Base-by-base conservation (phyloP, 2,329 filamentous ascomycete species). In the Trichophyton verrucosum region DNA sequence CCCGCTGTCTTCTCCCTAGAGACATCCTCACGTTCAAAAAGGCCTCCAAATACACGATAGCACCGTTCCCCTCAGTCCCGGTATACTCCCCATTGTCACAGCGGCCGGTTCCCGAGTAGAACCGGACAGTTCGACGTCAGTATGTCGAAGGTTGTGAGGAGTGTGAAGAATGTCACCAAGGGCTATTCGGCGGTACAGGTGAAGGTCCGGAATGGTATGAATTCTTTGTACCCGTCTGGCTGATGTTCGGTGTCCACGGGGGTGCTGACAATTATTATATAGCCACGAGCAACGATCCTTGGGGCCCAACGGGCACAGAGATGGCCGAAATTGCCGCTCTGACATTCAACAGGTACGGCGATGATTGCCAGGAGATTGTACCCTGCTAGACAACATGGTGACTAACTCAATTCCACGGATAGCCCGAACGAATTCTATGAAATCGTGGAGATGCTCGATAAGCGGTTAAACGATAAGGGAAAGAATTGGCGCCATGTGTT, bases 401-500 rank as follows among this genome's bases (percentile, higher is more conserved):
- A 4, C 56, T 44, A 46, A 24, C 15, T 27, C 46, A 61, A 27
- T 20, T 36, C 30, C 4, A 8, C 15, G 13, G 49, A 62, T 68
- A 95, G 92, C 72, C 91, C 91, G 40, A 92, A 88, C 75, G 94
- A 97, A 74, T 99, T 99, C 78, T 96, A 96, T 78, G 92, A 99
- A 74, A 96, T 99, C 70, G 96, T 99, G 87, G 94, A 99, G 74
- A 99, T 99, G 90, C 81, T 99, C 67, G 94, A 99, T 77, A 97
- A 97, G 80, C 87, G 94, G 67, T 79, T 99, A 70, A 99, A 99
- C 70, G 94, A 99, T 76, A 97, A 99, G 76, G 94, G 94, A 71
- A 99, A 97, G 81, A 99, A 99, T 74, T 99, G 94, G 94, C 86
- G 94, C 69, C 94, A 99, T 73, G 94, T 99, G 11, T 79, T 99